Base-by-base conservation (phyloP, 805 yeast species). In the Kuraishia ogatae region DNA sequence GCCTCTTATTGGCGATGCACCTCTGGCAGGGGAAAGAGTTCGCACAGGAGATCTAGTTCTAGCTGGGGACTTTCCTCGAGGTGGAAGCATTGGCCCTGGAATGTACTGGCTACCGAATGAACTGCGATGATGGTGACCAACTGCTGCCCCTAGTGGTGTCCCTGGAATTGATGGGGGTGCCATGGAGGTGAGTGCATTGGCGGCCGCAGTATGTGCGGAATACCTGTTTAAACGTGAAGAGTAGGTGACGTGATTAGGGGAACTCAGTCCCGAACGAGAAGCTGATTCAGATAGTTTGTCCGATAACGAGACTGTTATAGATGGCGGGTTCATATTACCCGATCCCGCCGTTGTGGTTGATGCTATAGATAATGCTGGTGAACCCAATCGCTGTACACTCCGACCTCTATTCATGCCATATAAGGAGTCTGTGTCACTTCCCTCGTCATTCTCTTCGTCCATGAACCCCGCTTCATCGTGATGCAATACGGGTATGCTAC, bases 21-120 rank as follows among this genome's bases (percentile, higher is more conserved):
- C 55, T 50, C 71, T 62, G 2, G 57, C 47, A 19, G 71, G 72
- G 2, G 69, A 67, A 39, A 57, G 59, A 22, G 57, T 53, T 52
- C 67, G 56, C 20, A 59, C 50, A 50, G 75, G 71, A 0, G 65
- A 60, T 39, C 59, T 61, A 20, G 64, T 57, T 28, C 69, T 55
- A 6, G 59, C 57, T 2, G 71, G 69, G 7, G 69, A 64, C 20
- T 61, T 55, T 1, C 64, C 53, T 39, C 64, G 54, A 6, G 60
- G 67, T 46, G 57, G 66, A 20, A 54, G 54, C 26, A 52, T 20
- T 28, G 63, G 60, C 7, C 60, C 61, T 1, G 68, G 68, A 11
- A 58, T 58, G 53, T 64, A 64, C 19, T 50, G 47, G 7, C 29
- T 22, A 2, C 43, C 43, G 22, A 24, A 50, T 7, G 29, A 35